phyloP scores from a whole-genome alignment of 306 rosid genomes.

The Inga oerstediana region DNA sequence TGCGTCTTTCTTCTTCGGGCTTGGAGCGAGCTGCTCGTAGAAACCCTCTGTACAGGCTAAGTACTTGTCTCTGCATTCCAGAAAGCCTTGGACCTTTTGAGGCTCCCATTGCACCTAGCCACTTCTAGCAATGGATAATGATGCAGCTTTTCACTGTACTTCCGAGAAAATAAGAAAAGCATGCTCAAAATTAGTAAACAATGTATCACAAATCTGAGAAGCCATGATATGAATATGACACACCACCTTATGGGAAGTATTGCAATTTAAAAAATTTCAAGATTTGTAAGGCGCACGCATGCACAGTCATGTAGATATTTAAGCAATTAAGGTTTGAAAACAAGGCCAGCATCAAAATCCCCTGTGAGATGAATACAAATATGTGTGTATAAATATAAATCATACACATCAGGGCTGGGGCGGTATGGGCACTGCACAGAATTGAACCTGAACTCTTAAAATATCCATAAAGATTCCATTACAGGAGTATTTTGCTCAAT shows the following conservation, averaged over 20 bases:
- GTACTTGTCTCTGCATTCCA: conserved; percentile 91
- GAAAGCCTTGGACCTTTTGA: conserved; percentile 61
- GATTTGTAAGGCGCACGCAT: background rate
- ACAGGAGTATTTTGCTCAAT: background rate
- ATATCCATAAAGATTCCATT: background rate
- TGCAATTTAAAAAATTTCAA: background rate
- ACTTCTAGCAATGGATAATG: background rate
- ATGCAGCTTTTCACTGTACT: background rate
- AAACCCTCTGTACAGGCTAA: conserved; percentile 76
- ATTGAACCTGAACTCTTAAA: background rate
- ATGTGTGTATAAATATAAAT: background rate
- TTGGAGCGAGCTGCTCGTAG: conserved; percentile 76
- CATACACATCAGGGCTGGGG: background rate
- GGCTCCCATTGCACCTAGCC: conserved; percentile 51
- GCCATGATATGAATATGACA: background rate
- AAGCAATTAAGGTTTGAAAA: background rate
- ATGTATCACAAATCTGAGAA: background rate
- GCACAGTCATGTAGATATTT: background rate
- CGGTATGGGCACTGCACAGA: background rate
- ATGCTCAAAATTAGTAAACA: background rate
- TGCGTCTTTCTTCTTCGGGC: conserved; percentile 55
- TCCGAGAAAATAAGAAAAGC: background rate
- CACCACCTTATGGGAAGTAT: background rate
- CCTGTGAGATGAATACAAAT: background rate
- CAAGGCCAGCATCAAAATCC: background rate